Evolutionary conservation across 2,329 filamentous ascomycete species (phyloP).

Genomic region (Stachybotrys elegans): DNA sequence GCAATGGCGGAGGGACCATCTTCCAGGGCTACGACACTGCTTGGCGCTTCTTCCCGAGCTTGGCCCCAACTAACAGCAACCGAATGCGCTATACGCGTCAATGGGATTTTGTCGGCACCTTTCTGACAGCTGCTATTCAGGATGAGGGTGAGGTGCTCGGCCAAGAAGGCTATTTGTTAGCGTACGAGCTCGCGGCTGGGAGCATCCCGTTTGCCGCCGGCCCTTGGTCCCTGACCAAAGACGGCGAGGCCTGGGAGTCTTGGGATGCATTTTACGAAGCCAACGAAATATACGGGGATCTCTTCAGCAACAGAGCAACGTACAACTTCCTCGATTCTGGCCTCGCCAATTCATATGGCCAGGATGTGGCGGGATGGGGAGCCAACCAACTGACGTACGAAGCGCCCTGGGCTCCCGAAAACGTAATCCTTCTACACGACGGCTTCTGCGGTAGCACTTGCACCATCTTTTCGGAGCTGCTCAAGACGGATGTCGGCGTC

Average conservation of each 20-base stretch:
- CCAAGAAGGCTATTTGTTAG: too few species aligned
- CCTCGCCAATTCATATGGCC: background rate
- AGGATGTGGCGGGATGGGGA: background rate
- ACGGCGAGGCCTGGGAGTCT: background rate
- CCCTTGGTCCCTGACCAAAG: too few species aligned
- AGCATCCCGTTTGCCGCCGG: too few species aligned
- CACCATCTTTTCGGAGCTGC: background rate
- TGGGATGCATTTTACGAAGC: background rate
- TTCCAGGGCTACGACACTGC: background rate
- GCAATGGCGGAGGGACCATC: background rate
- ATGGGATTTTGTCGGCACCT: background rate
- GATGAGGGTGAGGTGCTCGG: too few species aligned
- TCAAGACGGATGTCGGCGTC: background rate
- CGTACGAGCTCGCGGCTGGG: too few species aligned
- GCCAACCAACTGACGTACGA: background rate
- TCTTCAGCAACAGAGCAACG: background rate
- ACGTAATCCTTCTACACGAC: background rate
- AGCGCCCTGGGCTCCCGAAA: background rate
- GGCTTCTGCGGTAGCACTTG: background rate
- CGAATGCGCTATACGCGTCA: background rate
- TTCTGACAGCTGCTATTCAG: too few species aligned
- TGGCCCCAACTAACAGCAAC: background rate
- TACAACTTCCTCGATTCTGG: background rate
- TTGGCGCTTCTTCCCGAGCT: background rate
- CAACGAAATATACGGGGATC: background rate